Conservation (phyloP, 2,329 filamentous ascomycete species). For the Fusarium poae region DNA sequence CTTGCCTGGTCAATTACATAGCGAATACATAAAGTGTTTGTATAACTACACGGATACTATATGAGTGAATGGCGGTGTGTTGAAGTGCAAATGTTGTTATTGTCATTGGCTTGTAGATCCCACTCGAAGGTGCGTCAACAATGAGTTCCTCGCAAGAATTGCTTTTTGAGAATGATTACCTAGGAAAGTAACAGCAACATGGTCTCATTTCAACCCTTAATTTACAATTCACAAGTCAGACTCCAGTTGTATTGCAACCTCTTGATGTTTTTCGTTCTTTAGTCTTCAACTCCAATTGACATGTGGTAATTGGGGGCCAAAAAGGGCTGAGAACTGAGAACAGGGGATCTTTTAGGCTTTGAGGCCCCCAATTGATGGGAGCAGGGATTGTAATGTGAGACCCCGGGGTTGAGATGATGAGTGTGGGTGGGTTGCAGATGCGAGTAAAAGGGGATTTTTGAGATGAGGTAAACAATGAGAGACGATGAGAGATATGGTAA, state of each 20-base stretch:
- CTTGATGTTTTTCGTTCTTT: background rate
- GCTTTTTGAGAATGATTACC: background rate
- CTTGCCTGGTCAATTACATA: constrained; percentile 1
- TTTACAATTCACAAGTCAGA: background rate
- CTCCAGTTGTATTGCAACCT: constrained; percentile 1
- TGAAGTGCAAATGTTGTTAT: background rate
- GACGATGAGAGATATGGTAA: no score
- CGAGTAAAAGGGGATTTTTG: constrained; percentile 1
- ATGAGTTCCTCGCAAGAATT: background rate
- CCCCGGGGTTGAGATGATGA: constrained; percentile 1
- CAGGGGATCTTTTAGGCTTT: constrained; percentile 10
- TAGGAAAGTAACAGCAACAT: background rate
- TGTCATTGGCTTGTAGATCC: background rate
- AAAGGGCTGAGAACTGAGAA: background rate
- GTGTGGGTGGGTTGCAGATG: constrained; percentile 2
- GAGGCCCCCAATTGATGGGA: constrained; percentile 26
- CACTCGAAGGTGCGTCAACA: background rate
- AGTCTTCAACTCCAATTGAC: background rate
- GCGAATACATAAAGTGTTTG: constrained; percentile 11
- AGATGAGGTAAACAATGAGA: background rate
- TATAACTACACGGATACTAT: background rate
- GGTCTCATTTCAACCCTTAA: background rate
- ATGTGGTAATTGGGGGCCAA: background rate
- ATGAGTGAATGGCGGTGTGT: background rate
- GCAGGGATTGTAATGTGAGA: constrained; percentile 16